Percentiles rank a stretch among this genome's conserved stretches.
phyloP scores from a whole-genome alignment of 2,329 filamentous ascomycete species.

The Alternaria triticimaculans region DNA sequence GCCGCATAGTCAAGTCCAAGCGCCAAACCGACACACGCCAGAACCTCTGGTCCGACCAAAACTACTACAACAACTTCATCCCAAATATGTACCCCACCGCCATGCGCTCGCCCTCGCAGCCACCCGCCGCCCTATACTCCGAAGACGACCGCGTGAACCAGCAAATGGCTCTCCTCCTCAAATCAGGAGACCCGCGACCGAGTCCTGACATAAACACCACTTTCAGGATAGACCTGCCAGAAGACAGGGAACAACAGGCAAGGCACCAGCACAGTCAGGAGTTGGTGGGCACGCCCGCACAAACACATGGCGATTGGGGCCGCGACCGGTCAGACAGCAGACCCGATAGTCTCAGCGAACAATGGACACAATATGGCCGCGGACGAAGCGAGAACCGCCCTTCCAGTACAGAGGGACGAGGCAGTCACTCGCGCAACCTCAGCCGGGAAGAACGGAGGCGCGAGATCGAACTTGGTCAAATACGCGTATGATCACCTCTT shows the following conservation, averaged over 20 bases:
- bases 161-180: constrained; percentile 58
- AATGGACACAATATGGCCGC: constrained; percentile 40
- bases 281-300: constrained; percentile 39
- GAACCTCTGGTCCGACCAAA: constrained; percentile 45
- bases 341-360: constrained; percentile 38
- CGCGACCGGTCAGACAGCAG: constrained; percentile 33
- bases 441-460: constrained; percentile 50
- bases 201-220: constrained; percentile 48
- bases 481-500: constrained; percentile 18
- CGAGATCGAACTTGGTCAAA: constrained; percentile 50
- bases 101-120: constrained; percentile 30
- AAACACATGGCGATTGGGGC: constrained; percentile 27
- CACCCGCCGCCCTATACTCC: constrained; percentile 39
- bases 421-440: constrained; percentile 41
- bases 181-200: constrained; percentile 40
- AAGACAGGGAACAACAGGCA: constrained; percentile 38
- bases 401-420: constrained; percentile 28
- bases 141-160: constrained; percentile 60
- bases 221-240: constrained; percentile 52
- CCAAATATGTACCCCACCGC: constrained; percentile 56
- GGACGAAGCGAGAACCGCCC: constrained; percentile 37
- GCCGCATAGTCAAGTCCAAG: constrained; percentile 46
- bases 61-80: constrained; percentile 54
- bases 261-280: constrained; percentile 36
- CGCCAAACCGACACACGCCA: constrained; percentile 25